A percentile compares a stretch with the other conserved stretches of the same genome.
These are phyloP conservation scores for Boletus huronensis DNA, from an alignment of 768 basidiomycete species.

Conservation along the genomic window DNA sequence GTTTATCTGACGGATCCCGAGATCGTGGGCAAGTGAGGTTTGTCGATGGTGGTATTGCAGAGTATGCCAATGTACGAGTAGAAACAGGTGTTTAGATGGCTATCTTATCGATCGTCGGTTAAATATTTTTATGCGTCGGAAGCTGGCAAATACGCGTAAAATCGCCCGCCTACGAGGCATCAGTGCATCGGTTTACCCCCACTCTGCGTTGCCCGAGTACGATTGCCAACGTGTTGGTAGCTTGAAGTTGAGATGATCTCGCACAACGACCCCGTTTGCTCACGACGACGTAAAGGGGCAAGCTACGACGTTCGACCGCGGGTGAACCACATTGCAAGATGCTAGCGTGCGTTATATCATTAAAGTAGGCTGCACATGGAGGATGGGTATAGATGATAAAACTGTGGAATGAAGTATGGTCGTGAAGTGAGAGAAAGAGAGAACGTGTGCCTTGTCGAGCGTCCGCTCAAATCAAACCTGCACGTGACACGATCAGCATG, in stretches of 20 bases:
- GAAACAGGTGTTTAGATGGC: not conserved
- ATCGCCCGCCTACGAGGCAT: no score
- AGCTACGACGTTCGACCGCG: not conserved
- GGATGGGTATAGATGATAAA: slow-evolving; percentile 26
- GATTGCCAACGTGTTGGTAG: not conserved
- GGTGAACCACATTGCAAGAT: slow-evolving; percentile 19
- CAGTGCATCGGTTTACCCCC: not conserved
- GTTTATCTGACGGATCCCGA: not conserved
- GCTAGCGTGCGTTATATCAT: slow-evolving; percentile 27
- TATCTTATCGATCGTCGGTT: no score
- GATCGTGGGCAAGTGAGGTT: not conserved
- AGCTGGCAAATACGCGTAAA: no score
- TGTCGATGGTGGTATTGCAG: not conserved
- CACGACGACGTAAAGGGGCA: not conserved
- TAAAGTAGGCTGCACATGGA: slow-evolving; percentile 26
- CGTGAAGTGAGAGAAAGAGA: slow-evolving; percentile 14
- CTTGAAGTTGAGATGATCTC: not conserved
- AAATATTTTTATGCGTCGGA: no score
- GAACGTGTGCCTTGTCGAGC: slow-evolving; percentile 3
- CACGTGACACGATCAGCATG: not conserved
- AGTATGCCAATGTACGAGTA: not conserved
- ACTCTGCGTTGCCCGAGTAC: not conserved
- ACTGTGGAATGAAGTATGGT: slow-evolving; percentile 16
- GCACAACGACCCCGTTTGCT: not conserved
- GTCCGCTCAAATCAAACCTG: slow-evolving; percentile 18